Conservation (phyloP, 495 filamentous ascomycete species). For the Penicillium samsonianum region DNA sequence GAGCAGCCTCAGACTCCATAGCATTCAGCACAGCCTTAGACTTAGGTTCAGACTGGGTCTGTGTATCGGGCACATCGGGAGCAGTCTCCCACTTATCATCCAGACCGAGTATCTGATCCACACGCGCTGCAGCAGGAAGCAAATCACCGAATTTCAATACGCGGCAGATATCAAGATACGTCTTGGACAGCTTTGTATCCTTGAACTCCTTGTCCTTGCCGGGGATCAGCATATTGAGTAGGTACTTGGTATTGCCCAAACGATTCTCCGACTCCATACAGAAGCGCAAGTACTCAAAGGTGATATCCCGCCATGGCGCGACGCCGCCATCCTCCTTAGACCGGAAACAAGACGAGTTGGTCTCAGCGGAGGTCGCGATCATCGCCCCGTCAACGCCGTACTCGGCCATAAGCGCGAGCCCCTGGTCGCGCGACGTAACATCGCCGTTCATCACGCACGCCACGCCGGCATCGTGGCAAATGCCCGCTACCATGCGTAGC, state of each 20-base stretch:
- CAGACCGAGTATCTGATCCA: slow-evolving; percentile 65
- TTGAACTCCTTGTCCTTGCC: slow-evolving; percentile 67
- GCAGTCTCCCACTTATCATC: slow-evolving; percentile 42
- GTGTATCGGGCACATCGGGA: neutral
- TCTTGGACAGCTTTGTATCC: slow-evolving; percentile 56
- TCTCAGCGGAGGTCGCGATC: slow-evolving; percentile 91
- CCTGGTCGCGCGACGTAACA: slow-evolving; percentile 69
- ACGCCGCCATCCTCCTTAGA: slow-evolving; percentile 62
- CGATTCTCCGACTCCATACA: slow-evolving; percentile 79
- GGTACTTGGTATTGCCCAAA: slow-evolving; percentile 87
- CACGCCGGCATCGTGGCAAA: slow-evolving; percentile 81
- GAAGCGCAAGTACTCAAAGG: slow-evolving; percentile 67
- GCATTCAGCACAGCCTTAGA: slow-evolving; percentile 55
- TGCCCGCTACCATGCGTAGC: slow-evolving; percentile 71
- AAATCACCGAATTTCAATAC: slow-evolving; percentile 63
- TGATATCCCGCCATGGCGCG: slow-evolving; percentile 71
- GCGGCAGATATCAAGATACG: slow-evolving; percentile 64
- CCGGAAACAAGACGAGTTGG: slow-evolving; percentile 83
- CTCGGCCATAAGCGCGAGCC: slow-evolving; percentile 64
- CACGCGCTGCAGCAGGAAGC: slow-evolving; percentile 54
- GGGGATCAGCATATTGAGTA: slow-evolving; percentile 80
- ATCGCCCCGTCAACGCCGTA: slow-evolving; percentile 90
- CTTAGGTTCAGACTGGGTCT: slow-evolving; percentile 20
- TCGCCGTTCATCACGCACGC: slow-evolving; percentile 96
- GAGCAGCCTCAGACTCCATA: slow-evolving; percentile 49